Evolutionary conservation across 352 stramenopile species (phyloP), one percentile per base, ranked within the genome.

Genomic region (Phytophthora fragariae): DNA sequence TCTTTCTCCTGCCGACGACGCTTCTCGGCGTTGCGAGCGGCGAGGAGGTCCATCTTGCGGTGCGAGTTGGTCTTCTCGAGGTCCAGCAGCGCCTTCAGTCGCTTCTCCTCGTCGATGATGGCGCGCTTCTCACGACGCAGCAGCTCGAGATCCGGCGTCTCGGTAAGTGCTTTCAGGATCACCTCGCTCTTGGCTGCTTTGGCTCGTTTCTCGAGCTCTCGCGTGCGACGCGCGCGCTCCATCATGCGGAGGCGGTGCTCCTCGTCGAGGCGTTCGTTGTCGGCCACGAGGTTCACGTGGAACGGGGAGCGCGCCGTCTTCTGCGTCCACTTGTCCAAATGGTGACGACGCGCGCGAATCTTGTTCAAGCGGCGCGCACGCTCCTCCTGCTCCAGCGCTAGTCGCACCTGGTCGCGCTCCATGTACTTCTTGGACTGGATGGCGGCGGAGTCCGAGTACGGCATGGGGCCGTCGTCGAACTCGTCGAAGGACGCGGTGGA

Each of bases 51-150:
- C 56, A 92, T 82, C 75, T 98, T 98, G 10, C 92, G 83, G 64
- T 98, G 93, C 1, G 87, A 92, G 44, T 97, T 98, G 57, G 90
- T 97, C 78, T 98, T 98, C 62, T 99, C 95, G 0, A 99, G 84
- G 67, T 98, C 93, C 58, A 98, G 75, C 2, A 99, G 77, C 31
- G 95, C 95, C 68, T 98, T 98, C 39, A 99, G 68, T 2, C 95
- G 90, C 60, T 94, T 93, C 78, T 98, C 95, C 75, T 99, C 95
- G 61, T 98, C 90, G 37, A 98, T 92, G 65, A 99, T 99, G 5
- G 94, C 93, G 21, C 94, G 86, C 86, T 99, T 99, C 71, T 99
- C 95, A 44, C 89, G 85, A 1, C 95, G 90, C 46, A 99, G 73
- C 29, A 94, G 75, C 57, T 99, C 95, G 7, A 99, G 75, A 65